Evolutionary conservation across 1,284 basidiomycete genomes (phyloP).

Genomic region (Puccinia triticina): DNA sequence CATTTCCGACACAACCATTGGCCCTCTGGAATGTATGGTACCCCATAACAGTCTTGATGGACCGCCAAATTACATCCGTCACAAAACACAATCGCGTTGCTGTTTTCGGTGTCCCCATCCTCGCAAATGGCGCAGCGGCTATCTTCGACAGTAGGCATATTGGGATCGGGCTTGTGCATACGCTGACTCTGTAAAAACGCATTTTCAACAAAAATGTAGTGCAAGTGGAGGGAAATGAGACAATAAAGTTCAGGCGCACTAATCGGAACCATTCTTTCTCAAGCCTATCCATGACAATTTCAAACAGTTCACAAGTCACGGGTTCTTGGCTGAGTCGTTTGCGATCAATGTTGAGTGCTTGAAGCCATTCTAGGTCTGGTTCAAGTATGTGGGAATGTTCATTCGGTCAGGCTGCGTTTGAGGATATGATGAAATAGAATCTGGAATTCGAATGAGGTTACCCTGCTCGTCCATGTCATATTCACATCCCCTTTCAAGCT

Average conservation of each 20-base stretch:
- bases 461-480: constrained; percentile 99
- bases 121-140: constrained; percentile 96
- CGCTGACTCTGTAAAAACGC: constrained; percentile 72
- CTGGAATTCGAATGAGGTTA: constrained; percentile 58
- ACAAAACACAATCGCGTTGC: constrained; percentile 98
- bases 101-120: constrained; percentile 97
- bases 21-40: constrained; percentile 98
- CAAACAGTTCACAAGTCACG: constrained; percentile 84
- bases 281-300: constrained; percentile 93
- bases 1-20: constrained; percentile 99
- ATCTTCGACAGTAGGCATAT: constrained; percentile 80
- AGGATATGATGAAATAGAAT: constrained; percentile 3
- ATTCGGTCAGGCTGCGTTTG: constrained; percentile 24
- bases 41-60: constrained; percentile 99
- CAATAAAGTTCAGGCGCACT: constrained; percentile 49
- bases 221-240: neutral
- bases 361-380: constrained; percentile 92
- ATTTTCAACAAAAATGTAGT: neutral
- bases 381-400: neutral
- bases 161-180: constrained; percentile 79
- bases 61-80: constrained; percentile 99
- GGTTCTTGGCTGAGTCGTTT: constrained; percentile 74
- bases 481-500: constrained; percentile 89
- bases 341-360: constrained; percentile 79
- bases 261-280: constrained; percentile 99